Conservation (phyloP, 1,139 yeast species). For the Hyphopichia fennica region DNA sequence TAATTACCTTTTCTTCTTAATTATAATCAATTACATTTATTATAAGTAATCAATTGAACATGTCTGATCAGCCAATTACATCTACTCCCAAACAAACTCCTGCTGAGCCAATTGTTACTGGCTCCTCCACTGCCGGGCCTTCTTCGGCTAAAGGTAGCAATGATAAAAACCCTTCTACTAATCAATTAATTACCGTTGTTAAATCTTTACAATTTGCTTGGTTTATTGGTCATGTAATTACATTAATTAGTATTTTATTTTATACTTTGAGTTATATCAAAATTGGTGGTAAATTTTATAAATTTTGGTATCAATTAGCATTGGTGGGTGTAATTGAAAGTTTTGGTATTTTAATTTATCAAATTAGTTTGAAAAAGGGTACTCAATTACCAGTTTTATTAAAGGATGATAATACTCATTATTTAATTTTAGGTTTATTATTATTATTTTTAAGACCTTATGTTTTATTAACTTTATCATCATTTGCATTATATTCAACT, state of each 20-base stretch:
- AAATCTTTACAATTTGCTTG: constrained; percentile 57
- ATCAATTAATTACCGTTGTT: neutral
- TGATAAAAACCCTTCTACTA: neutral
- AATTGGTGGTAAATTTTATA: constrained; percentile 26
- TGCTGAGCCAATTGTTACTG: neutral
- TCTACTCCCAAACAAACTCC: neutral
- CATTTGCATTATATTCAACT: constrained; percentile 56
- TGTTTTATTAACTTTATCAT: constrained; percentile 44
- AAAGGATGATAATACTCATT: constrained; percentile 53
- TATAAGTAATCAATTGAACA: neutral
- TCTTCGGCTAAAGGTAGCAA: constrained; percentile 1
- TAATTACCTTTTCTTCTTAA: neutral
- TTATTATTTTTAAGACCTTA: constrained; percentile 34
- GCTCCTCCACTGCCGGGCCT: neutral
- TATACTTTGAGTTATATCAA: constrained; percentile 50
- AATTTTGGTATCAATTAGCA: constrained; percentile 57
- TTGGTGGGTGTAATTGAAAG: constrained; percentile 69
- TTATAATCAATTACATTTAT: no score
- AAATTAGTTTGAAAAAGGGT: constrained; percentile 41
- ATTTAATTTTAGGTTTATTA: constrained; percentile 41
- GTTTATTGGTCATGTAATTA: constrained; percentile 71
- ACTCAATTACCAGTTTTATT: constrained; percentile 26
- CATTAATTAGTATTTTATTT: constrained; percentile 54
- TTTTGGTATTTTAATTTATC: constrained; percentile 75
- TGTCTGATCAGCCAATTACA: neutral